Conservation (phyloP, 2,329 filamentous ascomycete genomes). For the Lachnellula cervina region DNA sequence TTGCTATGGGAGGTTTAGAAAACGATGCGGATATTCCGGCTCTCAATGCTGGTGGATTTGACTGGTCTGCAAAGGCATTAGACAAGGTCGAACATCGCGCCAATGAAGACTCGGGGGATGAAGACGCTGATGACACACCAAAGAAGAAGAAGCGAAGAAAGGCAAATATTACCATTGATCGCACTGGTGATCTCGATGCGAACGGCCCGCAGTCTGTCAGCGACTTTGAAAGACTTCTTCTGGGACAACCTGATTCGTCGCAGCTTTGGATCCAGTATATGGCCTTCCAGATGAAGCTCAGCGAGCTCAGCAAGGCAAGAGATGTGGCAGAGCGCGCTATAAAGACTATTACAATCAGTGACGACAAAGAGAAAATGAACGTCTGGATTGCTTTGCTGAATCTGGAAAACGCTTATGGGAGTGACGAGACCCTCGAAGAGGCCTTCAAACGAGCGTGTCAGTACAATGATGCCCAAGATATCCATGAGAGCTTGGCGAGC, state of each 20-base stretch:
- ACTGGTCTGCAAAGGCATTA: conserved; percentile 75
- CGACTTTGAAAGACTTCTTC: conserved; percentile 88
- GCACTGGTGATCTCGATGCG: conserved; percentile 84
- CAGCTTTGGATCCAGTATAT: conserved; percentile 95
- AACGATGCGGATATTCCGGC: conserved; percentile 38
- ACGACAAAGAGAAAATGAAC: conserved; percentile 89
- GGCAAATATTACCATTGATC: conserved; percentile 76
- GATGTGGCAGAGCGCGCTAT: conserved; percentile 88
- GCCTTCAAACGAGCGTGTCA: conserved; percentile 90
- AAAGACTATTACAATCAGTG: conserved; percentile 82
- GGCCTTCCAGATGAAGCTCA: conserved; percentile 94
- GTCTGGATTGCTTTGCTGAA: conserved; percentile 95
- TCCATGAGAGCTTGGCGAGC: conserved; percentile 83
- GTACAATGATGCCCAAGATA: conserved; percentile 86
- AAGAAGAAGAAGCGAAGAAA: conserved; percentile 75
- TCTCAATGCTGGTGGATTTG: conserved; percentile 72
- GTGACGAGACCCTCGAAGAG: conserved; percentile 73
- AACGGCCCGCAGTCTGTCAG: conserved; percentile 84
- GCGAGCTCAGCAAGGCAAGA: conserved; percentile 81
- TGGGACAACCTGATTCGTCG: conserved; percentile 91
- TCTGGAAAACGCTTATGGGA: conserved; percentile 86
- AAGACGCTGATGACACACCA: conserved; percentile 34
- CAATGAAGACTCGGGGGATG: conserved; percentile 42
- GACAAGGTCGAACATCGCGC: conserved; percentile 42
- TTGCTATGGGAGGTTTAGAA: conserved; percentile 32